phyloP scores from a whole-genome alignment of 495 filamentous ascomycete genomes.

The Lineolata rhizophorae region DNA sequence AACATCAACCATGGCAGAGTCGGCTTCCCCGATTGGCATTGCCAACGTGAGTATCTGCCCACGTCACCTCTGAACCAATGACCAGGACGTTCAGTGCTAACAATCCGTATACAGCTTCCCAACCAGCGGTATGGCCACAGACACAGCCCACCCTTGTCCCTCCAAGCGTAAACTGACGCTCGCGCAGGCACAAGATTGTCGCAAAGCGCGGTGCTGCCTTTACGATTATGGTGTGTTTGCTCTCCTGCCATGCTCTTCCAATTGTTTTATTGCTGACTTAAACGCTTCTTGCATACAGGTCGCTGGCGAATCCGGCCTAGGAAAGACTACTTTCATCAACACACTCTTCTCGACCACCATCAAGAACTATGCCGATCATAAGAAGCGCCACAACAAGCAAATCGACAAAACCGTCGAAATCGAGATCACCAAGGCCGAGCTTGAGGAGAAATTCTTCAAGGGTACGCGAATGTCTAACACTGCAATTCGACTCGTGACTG shows the following conservation, averaged over 20 bases:
- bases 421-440: constrained; percentile 97
- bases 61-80: neutral
- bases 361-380: constrained; percentile 99
- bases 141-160: constrained; percentile 1
- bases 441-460: constrained; percentile 99
- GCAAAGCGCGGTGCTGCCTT: constrained; percentile 97
- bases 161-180: constrained; percentile 12
- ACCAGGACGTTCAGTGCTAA: too few species aligned
- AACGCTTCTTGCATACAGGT: constrained; percentile 34
- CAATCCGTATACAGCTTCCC: constrained; percentile 34
- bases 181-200: constrained; percentile 84
- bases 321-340: constrained; percentile 99
- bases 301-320: constrained; percentile 93
- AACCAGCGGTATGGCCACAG: constrained; percentile 50
- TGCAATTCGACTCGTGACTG: too few species aligned
- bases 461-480: constrained; percentile 32
- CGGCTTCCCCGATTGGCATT: constrained; percentile 93
- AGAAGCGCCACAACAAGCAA: constrained; percentile 95
- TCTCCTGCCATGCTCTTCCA: neutral
- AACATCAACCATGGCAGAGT: constrained; percentile 43
- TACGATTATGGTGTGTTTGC: constrained; percentile 74
- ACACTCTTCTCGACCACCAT: constrained; percentile 98
- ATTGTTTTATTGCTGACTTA: neutral
- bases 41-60: constrained; percentile 53
- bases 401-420: constrained; percentile 99